A percentile compares a stretch with the other conserved stretches of the same genome.
Evolutionary conservation across 352 stramenopile genomes (phyloP).

Genomic region (Phytophthora brassicae): DNA sequence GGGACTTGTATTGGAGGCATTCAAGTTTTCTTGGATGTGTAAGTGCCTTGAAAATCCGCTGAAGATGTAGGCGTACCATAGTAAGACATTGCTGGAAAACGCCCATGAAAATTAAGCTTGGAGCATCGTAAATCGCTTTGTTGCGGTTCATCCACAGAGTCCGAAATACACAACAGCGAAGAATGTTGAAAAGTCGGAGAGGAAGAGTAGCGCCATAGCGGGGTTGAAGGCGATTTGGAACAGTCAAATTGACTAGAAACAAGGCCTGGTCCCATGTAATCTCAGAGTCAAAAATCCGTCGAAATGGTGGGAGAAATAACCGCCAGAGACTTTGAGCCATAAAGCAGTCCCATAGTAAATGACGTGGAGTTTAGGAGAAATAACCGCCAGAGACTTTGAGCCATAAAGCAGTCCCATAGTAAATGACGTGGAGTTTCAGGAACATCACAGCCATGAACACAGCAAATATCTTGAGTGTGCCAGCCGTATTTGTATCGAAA

Average conservation of each 20-base stretch:
- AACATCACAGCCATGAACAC: background rate
- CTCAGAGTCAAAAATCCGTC: background rate
- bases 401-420: conserved; percentile 5
- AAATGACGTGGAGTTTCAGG: background rate
- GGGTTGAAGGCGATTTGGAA: background rate
- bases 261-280: background rate
- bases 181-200: conserved; percentile 5
- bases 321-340: background rate
- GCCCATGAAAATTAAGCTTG: background rate
- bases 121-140: conserved; percentile 3
- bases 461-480: background rate
- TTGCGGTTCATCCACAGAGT: conserved; percentile 14
- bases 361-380: background rate
- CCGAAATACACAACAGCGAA: background rate
- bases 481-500: conserved; percentile 11
- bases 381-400: background rate
- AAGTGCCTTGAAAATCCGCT: conserved; percentile 1
- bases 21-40: background rate
- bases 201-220: background rate
- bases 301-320: background rate
- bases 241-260: too few relatives aligned
- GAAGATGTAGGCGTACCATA: conserved; percentile 3
- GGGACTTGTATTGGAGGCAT: background rate
- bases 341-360: conserved; percentile 7
- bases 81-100: background rate